phyloP scores from a whole-genome alignment of 768 basidiomycete genomes.

The Kwoniella botswanensis region DNA sequence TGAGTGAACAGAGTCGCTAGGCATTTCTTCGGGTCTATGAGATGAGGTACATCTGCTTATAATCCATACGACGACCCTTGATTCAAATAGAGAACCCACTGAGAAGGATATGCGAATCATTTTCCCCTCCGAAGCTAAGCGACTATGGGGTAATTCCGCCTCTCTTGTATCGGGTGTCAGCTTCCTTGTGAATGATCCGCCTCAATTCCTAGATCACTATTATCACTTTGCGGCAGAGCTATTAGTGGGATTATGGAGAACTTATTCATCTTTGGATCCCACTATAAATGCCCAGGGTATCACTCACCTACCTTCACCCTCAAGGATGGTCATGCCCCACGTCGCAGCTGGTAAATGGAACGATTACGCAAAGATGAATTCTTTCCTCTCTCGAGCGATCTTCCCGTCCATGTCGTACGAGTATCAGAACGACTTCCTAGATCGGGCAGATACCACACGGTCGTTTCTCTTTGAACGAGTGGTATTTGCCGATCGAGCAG shows the following conservation, averaged over 20 bases:
- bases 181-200: conserved; percentile 82
- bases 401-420: conserved; percentile 83
- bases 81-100: conserved; percentile 65
- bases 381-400: conserved; percentile 76
- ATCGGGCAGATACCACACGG: conserved; percentile 71
- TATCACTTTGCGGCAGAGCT: conserved; percentile 94
- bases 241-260: conserved; percentile 89
- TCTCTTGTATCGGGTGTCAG: conserved; percentile 76
- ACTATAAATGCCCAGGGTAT: conserved; percentile 69
- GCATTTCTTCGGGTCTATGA: background rate
- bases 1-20: conserved; percentile 27
- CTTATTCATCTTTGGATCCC: conserved; percentile 81
- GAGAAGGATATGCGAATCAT: conserved; percentile 81
- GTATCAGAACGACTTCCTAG: conserved; percentile 80
- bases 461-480: conserved; percentile 86
- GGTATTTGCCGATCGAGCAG: conserved; percentile 81
- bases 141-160: conserved; percentile 74
- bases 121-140: conserved; percentile 68
- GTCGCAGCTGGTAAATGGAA: conserved; percentile 80
- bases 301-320: conserved; percentile 73
- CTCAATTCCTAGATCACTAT: conserved; percentile 87
- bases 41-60: background rate
- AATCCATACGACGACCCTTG: background rate
- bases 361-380: conserved; percentile 89
- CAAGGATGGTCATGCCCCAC: conserved; percentile 77